Evolutionary conservation across 2,329 filamentous ascomycete genomes (phyloP).

Genomic region (Claviceps paspali): DNA sequence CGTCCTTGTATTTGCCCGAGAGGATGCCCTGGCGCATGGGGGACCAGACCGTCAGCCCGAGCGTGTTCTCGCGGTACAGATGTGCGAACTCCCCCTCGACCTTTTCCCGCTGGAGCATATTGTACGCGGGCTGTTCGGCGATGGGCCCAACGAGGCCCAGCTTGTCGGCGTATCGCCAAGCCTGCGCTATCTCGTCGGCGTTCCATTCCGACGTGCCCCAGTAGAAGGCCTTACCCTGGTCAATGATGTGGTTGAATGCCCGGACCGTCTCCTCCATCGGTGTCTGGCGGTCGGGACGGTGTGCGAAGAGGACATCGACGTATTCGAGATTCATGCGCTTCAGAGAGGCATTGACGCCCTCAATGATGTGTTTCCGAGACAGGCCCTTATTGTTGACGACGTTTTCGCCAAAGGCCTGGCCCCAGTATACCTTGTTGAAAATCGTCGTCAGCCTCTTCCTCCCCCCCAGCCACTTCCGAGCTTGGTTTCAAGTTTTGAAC

Average conservation of each 20-base stretch:
- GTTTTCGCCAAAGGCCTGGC: slow-evolving; percentile 41
- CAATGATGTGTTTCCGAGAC: slow-evolving; percentile 53
- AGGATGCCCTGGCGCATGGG: slow-evolving; percentile 43
- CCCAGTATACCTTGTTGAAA: slow-evolving; percentile 45
- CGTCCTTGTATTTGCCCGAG: slow-evolving; percentile 52
- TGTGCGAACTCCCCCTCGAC: slow-evolving; percentile 49
- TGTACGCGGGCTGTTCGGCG: slow-evolving; percentile 54
- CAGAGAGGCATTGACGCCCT: slow-evolving; percentile 46
- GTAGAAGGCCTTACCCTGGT: slow-evolving; percentile 53
- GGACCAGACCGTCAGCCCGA: slow-evolving; percentile 48
- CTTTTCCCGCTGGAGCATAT: slow-evolving; percentile 43
- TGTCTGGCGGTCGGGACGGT: slow-evolving; percentile 50
- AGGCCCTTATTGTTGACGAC: slow-evolving; percentile 52
- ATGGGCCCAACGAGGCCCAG: slow-evolving; percentile 46
- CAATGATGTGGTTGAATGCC: slow-evolving; percentile 55
- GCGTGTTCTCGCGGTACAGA: slow-evolving; percentile 42
- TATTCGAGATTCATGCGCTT: slow-evolving; percentile 41
- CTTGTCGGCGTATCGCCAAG: slow-evolving; percentile 44
- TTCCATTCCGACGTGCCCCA: slow-evolving; percentile 58
- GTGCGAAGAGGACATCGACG: slow-evolving; percentile 55
- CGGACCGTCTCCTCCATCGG: slow-evolving; percentile 58
- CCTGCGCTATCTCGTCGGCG: slow-evolving; percentile 48
- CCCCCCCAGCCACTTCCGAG: too few species aligned
- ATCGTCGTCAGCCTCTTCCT: not conserved
- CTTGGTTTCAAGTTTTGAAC: not conserved